Percentiles rank a stretch among this genome's conserved stretches.
Evolutionary conservation across 2,329 filamentous ascomycete species (phyloP).

Genomic region (Colletotrichum chlorophyti): DNA sequence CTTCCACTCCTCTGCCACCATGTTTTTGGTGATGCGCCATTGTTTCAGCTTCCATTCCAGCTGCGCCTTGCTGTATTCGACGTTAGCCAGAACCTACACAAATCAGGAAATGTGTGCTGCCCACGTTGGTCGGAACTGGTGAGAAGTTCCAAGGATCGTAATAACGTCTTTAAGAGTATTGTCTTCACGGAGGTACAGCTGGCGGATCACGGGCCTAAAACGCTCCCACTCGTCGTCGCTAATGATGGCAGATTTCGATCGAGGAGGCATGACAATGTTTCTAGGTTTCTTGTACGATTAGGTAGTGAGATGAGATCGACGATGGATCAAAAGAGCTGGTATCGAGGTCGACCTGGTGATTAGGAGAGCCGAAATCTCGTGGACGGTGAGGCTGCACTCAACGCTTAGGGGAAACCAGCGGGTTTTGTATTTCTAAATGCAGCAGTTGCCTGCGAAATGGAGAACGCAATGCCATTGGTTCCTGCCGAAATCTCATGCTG

Average conservation of each 20-base stretch:
- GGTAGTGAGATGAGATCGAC: too few species aligned
- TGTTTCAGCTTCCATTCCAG: slow-evolving; percentile 1
- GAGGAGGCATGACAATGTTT: background rate
- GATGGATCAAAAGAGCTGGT: background rate
- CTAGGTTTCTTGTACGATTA: too few species aligned
- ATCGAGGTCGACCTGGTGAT: background rate
- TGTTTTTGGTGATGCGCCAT: slow-evolving; percentile 7
- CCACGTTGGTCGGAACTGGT: too few species aligned
- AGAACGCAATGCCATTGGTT: too few species aligned
- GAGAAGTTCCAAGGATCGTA: background rate
- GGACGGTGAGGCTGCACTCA: too few species aligned
- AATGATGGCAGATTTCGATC: background rate
- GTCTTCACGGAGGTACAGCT: background rate
- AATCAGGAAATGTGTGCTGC: background rate
- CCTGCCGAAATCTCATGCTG: background rate
- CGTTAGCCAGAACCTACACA: too few species aligned
- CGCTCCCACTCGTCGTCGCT: background rate
- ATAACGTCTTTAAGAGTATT: background rate
- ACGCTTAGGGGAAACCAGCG: too few species aligned
- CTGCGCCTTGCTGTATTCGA: background rate
- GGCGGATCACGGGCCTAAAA: background rate
- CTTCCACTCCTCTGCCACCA: background rate
- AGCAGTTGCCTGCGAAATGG: too few species aligned
- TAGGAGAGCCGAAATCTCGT: too few species aligned
- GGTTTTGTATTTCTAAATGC: too few species aligned